Evolutionary conservation across 352 stramenopile genomes (phyloP).

Genomic region (Pythium insidiosum): DNA sequence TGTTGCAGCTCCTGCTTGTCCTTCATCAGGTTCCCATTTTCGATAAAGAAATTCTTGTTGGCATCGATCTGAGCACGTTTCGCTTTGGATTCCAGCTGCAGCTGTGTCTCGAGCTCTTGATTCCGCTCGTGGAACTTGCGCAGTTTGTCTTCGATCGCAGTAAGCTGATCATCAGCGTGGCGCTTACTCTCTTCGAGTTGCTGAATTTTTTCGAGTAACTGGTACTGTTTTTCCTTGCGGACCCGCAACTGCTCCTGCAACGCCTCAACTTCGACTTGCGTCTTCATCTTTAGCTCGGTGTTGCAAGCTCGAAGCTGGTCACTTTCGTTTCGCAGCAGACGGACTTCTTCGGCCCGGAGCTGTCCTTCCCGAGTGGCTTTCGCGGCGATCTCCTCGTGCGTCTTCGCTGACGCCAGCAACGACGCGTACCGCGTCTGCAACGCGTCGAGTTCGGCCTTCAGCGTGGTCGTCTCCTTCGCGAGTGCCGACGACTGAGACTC

Average conservation of each 20-base stretch:
- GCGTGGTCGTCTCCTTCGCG: constrained; percentile 34
- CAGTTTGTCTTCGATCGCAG: constrained; percentile 87
- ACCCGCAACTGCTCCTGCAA: constrained; percentile 94
- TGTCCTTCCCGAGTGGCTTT: constrained; percentile 87
- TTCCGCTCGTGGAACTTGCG: constrained; percentile 81
- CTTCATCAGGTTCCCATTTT: constrained; percentile 67
- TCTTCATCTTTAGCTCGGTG: constrained; percentile 92
- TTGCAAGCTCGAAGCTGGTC: constrained; percentile 93
- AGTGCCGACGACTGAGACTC: constrained; percentile 82
- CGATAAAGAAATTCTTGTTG: constrained; percentile 89
- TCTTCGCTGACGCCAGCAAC: constrained; percentile 89
- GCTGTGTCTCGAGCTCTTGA: constrained; percentile 92
- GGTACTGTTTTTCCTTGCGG: constrained; percentile 97
- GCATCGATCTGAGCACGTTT: constrained; percentile 89
- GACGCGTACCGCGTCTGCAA: constrained; percentile 85
- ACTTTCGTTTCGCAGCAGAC: constrained; percentile 78
- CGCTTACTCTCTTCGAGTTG: constrained; percentile 91
- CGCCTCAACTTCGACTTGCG: constrained; percentile 92
- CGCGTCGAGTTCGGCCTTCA: constrained; percentile 75
- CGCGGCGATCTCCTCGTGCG: constrained; percentile 88
- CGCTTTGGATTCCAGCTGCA: constrained; percentile 91
- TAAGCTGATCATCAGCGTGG: constrained; percentile 88
- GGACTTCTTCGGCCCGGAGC: constrained; percentile 91
- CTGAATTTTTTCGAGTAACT: constrained; percentile 95
- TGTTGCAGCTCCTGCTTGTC: constrained; percentile 75